These are phyloP conservation scores for Fusarium pseudoanthophilum DNA, from an alignment of 2,329 filamentous ascomycete species.

Conservation along the genomic window DNA sequence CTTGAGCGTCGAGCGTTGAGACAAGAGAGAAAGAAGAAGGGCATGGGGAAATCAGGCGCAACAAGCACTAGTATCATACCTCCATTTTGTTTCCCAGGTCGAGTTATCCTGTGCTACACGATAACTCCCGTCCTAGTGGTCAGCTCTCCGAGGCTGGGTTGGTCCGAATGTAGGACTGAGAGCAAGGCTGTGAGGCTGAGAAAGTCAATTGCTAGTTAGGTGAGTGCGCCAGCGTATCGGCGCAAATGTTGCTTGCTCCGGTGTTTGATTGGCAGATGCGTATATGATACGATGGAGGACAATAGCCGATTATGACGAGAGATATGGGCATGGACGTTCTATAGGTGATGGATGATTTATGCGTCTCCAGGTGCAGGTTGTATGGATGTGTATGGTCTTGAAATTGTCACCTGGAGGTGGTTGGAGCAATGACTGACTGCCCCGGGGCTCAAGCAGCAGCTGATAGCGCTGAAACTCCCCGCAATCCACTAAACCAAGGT, in stretches of 20 bases:
- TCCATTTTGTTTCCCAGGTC: conserved; percentile 24
- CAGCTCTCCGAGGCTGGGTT: conserved; percentile 12
- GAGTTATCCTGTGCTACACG: conserved; percentile 1
- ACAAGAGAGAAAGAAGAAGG: neutral
- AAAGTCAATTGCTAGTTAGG: conserved; percentile 7
- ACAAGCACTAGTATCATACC: conserved; percentile 29
- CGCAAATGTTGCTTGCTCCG: conserved; percentile 1
- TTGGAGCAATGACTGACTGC: conserved; percentile 1
- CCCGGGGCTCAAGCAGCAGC: neutral
- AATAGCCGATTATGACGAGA: neutral
- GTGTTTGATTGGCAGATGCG: conserved; percentile 1
- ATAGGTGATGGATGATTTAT: conserved; percentile 1
- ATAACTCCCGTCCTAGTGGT: conserved; percentile 7
- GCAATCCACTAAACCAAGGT: conserved; percentile 6
- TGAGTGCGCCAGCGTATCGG: neutral
- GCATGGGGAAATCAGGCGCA: neutral
- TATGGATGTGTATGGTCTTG: neutral
- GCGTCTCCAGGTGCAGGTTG: conserved; percentile 6
- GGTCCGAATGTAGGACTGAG: neutral
- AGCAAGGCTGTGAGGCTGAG: conserved; percentile 31
- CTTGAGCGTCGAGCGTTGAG: conserved; percentile 15
- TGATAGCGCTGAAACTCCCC: conserved; percentile 15
- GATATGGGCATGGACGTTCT: neutral
- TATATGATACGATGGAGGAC: neutral
- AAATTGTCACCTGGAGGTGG: conserved; percentile 10